These are phyloP conservation scores for Cymbidium sinense DNA, from an alignment of 106 monocot genomes.

Conservation along the genomic window DNA sequence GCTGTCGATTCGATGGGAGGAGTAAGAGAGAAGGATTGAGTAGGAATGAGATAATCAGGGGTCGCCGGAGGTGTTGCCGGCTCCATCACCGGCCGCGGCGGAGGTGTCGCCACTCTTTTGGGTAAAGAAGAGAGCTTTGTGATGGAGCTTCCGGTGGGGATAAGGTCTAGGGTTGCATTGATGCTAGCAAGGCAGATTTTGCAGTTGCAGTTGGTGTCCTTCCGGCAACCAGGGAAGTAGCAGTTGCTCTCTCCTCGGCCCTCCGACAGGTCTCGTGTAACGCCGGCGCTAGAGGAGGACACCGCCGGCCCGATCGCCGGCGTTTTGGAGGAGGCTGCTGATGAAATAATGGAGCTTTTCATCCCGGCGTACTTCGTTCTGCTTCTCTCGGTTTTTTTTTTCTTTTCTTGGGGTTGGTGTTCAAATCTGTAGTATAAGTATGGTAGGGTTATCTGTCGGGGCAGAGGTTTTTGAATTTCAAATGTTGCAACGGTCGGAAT, in stretches of 20 bases:
- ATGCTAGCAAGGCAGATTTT: slow-evolving; percentile 90
- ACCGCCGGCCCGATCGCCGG: background rate
- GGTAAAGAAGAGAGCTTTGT: slow-evolving; percentile 14
- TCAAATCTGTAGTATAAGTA: background rate
- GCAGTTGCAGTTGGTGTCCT: slow-evolving; percentile 78
- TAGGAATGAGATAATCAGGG: background rate
- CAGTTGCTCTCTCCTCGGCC: slow-evolving; percentile 17
- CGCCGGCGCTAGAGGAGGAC: background rate
- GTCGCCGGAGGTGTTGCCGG: slow-evolving; percentile 7
- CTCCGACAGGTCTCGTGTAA: slow-evolving; percentile 7
- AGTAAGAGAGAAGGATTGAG: slow-evolving; percentile 17
- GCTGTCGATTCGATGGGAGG: slow-evolving; percentile 27
- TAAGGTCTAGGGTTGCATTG: slow-evolving; percentile 71
- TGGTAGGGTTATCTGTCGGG: background rate
- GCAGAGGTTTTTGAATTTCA: background rate
- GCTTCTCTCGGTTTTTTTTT: background rate
- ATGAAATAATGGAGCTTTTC: slow-evolving; percentile 11
- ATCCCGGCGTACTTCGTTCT: background rate
- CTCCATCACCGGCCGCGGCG: background rate
- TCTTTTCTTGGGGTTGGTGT: no score
- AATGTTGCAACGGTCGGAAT: background rate
- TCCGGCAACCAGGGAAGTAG: slow-evolving; percentile 82
- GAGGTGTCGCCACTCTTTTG: background rate
- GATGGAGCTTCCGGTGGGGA: slow-evolving; percentile 27
- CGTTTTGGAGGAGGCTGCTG: slow-evolving; percentile 8